Percentiles rank a stretch among this genome's conserved stretches.
These are phyloP conservation scores for Kluyveromyces nonfermentans DNA, from an alignment of 805 yeast genomes.

Conservation along the genomic window DNA sequence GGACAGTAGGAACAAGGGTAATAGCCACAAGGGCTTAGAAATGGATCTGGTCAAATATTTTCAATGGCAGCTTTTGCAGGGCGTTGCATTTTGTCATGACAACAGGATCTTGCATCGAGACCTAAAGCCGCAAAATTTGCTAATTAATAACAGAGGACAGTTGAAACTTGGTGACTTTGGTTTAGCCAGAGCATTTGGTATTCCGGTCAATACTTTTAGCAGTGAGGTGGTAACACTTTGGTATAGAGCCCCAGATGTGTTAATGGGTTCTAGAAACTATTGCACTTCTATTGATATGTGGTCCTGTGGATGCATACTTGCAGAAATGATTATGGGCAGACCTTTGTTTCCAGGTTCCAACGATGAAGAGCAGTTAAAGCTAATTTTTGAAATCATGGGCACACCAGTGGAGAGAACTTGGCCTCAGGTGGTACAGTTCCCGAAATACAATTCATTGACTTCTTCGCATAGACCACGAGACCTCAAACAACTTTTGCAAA, in stretches of 20 bases:
- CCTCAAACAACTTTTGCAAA: constrained; percentile 33
- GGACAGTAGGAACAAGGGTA: constrained; percentile 50
- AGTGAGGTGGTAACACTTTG: constrained; percentile 97
- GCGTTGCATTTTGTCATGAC: constrained; percentile 87
- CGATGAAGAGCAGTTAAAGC: constrained; percentile 92
- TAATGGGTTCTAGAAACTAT: constrained; percentile 93
- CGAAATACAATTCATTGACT: constrained; percentile 88
- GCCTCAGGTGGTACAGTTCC: constrained; percentile 89
- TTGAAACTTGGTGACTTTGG: constrained; percentile 90
- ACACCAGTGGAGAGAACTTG: constrained; percentile 88
- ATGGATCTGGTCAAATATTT: constrained; percentile 70
- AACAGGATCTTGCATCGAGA: constrained; percentile 93
- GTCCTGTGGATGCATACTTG: constrained; percentile 97
- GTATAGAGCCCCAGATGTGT: constrained; percentile 95
- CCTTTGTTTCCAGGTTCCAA: constrained; percentile 97
- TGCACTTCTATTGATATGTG: constrained; percentile 98
- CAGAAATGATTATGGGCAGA: constrained; percentile 93
- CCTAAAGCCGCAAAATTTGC: constrained; percentile 89
- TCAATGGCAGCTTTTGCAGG: constrained; percentile 84
- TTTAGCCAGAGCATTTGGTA: constrained; percentile 93
- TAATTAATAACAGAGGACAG: constrained; percentile 92
- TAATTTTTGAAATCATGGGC: constrained; percentile 86
- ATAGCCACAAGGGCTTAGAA: constrained; percentile 30
- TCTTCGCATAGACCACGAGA: constrained; percentile 81
- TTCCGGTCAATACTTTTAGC: constrained; percentile 91